A percentile compares a stretch with the other conserved stretches of the same genome.
phyloP scores from a whole-genome alignment of 495 filamentous ascomycete genomes.

The Penicillium pancosmium region DNA sequence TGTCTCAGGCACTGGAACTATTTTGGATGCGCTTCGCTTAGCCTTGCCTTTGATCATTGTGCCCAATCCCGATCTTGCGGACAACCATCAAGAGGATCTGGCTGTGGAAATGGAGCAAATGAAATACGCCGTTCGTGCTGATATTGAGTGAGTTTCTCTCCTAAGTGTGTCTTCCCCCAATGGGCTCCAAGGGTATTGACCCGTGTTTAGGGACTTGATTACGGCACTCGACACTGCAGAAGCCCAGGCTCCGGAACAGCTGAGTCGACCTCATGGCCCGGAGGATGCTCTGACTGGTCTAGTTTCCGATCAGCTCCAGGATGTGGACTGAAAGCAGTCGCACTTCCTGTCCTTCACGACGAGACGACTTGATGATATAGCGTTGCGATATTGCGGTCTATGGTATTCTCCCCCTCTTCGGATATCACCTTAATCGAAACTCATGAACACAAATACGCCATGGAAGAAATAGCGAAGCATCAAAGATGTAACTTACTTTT shows the following conservation, averaged over 20 bases:
- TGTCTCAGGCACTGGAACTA: conserved; percentile 77
- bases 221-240: conserved; percentile 48
- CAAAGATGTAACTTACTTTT: too few species aligned
- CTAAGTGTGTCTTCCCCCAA: too few species aligned
- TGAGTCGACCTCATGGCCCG: conserved; percentile 23
- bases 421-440: too few species aligned
- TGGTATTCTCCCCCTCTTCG: too few species aligned
- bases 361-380: conserved; percentile 1
- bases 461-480: too few species aligned
- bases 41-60: conserved; percentile 78
- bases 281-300: not conserved
- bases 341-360: not conserved
- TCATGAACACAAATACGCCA: too few species aligned
- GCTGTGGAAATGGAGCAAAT: conserved; percentile 69
- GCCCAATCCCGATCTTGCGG: conserved; percentile 78
- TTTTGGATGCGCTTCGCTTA: conserved; percentile 74
- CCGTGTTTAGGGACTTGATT: conserved; percentile 40
- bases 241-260: conserved; percentile 37
- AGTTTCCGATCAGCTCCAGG: not conserved
- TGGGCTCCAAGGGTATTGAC: not conserved
- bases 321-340: not conserved
- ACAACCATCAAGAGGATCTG: conserved; percentile 90
- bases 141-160: conserved; percentile 55
- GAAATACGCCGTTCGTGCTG: conserved; percentile 69
- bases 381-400: not conserved